Conservation (phyloP, 257 asterid genomes). For the Solanum sitiens region DNA sequence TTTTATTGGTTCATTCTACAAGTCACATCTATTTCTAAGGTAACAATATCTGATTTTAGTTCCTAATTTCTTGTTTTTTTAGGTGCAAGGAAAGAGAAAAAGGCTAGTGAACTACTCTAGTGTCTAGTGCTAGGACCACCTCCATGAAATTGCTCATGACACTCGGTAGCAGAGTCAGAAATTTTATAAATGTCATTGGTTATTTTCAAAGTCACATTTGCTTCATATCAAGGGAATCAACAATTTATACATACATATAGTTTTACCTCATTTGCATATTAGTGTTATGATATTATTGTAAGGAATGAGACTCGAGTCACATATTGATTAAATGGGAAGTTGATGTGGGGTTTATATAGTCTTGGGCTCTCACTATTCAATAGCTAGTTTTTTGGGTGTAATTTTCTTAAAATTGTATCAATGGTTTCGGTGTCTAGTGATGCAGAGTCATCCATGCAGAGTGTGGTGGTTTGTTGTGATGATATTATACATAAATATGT, state of each 20-base stretch:
- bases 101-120: background rate
- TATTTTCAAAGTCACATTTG: background rate
- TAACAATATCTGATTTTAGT: background rate
- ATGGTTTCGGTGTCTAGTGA: background rate
- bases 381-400: background rate
- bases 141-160: background rate
- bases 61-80: background rate
- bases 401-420: background rate
- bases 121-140: background rate
- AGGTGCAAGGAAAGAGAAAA: background rate
- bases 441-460: background rate
- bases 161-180: accelerated
- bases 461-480: background rate
- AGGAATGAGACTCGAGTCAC: background rate
- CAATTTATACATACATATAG: background rate
- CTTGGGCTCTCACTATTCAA: background rate
- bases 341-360: background rate
- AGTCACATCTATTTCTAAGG: constrained; percentile 1
- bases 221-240: background rate
- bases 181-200: background rate
- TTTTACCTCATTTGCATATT: background rate
- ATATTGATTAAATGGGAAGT: background rate
- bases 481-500: too few species aligned
- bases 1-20: constrained; percentile 14
- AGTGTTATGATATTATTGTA: background rate